Base-by-base conservation (phyloP, 2,329 filamentous ascomycete genomes). In the Apiospora pterosperma region DNA sequence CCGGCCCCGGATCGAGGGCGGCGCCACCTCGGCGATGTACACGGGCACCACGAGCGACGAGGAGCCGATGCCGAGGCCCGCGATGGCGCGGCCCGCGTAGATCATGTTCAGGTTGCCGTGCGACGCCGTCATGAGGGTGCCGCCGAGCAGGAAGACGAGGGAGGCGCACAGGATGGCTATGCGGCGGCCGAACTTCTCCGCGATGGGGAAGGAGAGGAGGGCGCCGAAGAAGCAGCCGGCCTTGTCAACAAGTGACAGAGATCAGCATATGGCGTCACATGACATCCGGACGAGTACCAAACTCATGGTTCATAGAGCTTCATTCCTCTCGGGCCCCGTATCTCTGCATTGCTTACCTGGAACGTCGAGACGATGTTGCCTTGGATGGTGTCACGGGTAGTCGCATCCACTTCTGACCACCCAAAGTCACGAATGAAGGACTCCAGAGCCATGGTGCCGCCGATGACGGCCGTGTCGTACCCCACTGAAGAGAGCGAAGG, bases 11-110 rank as follows among this genome's bases (percentile, higher is more conserved):
- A 79, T 83, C 16, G 78, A 79, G 0, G 84, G 81, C 67, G 84
- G 82, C 0, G 85, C 82, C 69, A 81, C 83, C 71, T 88, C 85
- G 1, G 84, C 82, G 55, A 87, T 83, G 71, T 88, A 88, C 41
- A 88, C 80, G 2, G 85, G 85, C 2, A 88, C 82, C 31, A 81
- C 79, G 74, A 84, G 83, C 10, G 79, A 80, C 52, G 83, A 75
- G 10, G 82, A 69, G 7, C 83, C 84, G 42, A 86, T 78, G 8
- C 82, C 83, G 71, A 82, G 80, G 1, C 84, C 83, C 19, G 79
- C 80, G 44, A 85, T 72, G 67, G 84, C 83, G 4, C 86, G 81
- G 0, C 85, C 85, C 8, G 83, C 80, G 1, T 88, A 79, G 55
- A 88, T 83, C 79, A 87, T 85, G 14, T 79, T 76, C 21, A 87